A percentile compares a stretch with the other conserved stretches of the same genome.
Evolutionary conservation across 352 stramenopile genomes (phyloP).

Genomic region (Globisporangium perplexum): DNA sequence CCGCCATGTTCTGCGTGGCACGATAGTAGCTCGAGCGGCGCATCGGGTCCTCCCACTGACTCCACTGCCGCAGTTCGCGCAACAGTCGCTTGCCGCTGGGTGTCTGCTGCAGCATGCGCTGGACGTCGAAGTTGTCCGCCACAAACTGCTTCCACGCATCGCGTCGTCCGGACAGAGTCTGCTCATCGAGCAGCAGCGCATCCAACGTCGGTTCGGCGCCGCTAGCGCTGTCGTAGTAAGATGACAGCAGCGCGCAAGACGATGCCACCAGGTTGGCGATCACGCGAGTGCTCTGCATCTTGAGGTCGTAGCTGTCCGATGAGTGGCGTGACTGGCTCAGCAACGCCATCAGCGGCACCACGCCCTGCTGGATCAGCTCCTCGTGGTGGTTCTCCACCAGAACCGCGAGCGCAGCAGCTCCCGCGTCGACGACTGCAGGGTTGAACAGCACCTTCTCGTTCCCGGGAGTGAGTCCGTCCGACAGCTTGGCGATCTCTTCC

Average conservation of each 20-base stretch:
- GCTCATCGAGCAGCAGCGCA: too few species aligned
- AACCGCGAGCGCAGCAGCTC: conserved; percentile 58
- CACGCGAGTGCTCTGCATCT: conserved; percentile 62
- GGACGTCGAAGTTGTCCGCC: conserved; percentile 49
- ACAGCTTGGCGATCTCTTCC: conserved; percentile 65
- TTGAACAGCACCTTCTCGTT: conserved; percentile 73
- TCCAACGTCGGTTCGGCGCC: not conserved
- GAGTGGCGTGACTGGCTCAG: conserved; percentile 30
- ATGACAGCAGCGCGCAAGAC: conserved; percentile 33
- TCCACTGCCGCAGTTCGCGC: conserved; percentile 31
- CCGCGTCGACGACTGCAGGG: conserved; percentile 59
- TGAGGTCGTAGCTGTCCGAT: conserved; percentile 26
- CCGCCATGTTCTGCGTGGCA: conserved; percentile 54
- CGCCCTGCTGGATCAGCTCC: conserved; percentile 57
- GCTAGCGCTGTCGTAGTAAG: not conserved
- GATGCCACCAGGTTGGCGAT: conserved; percentile 66
- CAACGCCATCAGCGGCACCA: conserved; percentile 56
- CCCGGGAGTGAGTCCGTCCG: conserved; percentile 67
- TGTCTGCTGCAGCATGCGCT: conserved; percentile 38
- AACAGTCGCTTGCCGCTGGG: conserved; percentile 37
- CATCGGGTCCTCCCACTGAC: conserved; percentile 47
- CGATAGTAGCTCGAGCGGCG: conserved; percentile 72
- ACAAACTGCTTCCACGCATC: conserved; percentile 22
- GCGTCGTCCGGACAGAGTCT: not conserved
- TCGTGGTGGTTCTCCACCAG: conserved; percentile 59